Conservation (phyloP, 768 basidiomycete species). For the Termitomyces heimii region DNA sequence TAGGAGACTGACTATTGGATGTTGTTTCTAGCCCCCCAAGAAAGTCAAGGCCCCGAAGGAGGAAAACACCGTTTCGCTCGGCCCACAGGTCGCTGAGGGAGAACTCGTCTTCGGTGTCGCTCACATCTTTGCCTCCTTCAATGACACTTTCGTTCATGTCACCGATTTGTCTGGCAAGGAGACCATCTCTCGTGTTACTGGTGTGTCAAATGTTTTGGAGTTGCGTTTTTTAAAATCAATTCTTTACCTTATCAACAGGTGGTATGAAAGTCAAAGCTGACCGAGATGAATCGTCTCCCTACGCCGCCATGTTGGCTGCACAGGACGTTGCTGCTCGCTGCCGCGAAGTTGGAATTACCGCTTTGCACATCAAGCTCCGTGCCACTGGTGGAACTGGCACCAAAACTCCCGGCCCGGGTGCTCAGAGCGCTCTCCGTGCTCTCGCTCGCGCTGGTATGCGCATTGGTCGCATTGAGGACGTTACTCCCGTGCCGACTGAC, state of each 20-base stretch:
- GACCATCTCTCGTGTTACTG: slow-evolving; percentile 98
- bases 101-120: slow-evolving; percentile 98
- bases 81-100: slow-evolving; percentile 93
- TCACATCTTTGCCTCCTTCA: slow-evolving; percentile 99
- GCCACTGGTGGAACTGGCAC: slow-evolving; percentile 98
- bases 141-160: slow-evolving; percentile 99
- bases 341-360: slow-evolving; percentile 98
- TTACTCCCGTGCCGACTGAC: slow-evolving; percentile 96
- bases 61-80: slow-evolving; percentile 84
- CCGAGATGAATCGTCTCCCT: slow-evolving; percentile 97
- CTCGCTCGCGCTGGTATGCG: slow-evolving; percentile 98
- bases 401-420: slow-evolving; percentile 98
- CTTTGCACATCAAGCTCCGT: slow-evolving; percentile 97
- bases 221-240: background rate
- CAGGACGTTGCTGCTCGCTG: slow-evolving; percentile 96
- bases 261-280: slow-evolving; percentile 99
- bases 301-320: slow-evolving; percentile 97
- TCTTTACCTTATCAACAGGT: slow-evolving; percentile 35
- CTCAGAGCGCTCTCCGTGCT: slow-evolving; percentile 95
- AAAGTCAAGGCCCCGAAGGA: slow-evolving; percentile 74
- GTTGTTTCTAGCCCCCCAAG: slow-evolving; percentile 64
- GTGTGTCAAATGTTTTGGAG: slow-evolving; percentile 33
- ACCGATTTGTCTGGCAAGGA: slow-evolving; percentile 99
- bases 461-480: slow-evolving; percentile 97
- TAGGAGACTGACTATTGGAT: slow-evolving; percentile 14